Percentiles rank a stretch among this genome's conserved stretches.
phyloP scores from a whole-genome alignment of 2,329 filamentous ascomycete genomes.

The Beauveria varroae region DNA sequence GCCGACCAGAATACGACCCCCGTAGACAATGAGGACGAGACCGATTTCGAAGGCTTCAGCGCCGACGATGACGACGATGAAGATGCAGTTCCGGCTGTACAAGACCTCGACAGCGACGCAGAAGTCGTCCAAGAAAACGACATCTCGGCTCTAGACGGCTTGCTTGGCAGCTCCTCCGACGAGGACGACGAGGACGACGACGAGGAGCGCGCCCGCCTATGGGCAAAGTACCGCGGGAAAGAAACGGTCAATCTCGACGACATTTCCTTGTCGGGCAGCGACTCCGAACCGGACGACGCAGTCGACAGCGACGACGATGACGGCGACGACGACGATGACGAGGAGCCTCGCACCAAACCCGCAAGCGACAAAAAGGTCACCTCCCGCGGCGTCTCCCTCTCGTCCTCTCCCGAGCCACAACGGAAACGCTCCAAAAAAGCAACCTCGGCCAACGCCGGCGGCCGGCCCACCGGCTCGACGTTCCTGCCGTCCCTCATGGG shows the following conservation, averaged over 20 bases:
- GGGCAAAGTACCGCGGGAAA: conserved; percentile 23
- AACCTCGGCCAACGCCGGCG: conserved; percentile 14
- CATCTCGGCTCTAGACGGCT: conserved; percentile 35
- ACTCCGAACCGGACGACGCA: conserved; percentile 13
- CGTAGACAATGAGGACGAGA: conserved; percentile 23
- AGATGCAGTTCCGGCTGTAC: background rate
- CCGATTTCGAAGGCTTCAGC: conserved; percentile 31
- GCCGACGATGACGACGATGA: conserved; percentile 22
- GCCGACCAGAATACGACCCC: conserved; percentile 16
- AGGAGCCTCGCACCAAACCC: conserved; percentile 15
- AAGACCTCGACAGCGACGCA: conserved; percentile 19
- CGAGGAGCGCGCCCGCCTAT: conserved; percentile 25
- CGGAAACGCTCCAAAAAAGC: conserved; percentile 16
- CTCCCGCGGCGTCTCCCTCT: conserved; percentile 13
- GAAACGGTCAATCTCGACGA: conserved; percentile 32
- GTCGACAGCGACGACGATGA: conserved; percentile 20
- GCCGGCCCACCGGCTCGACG: conserved; percentile 37
- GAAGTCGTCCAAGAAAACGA: conserved; percentile 27
- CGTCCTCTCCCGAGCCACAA: conserved; percentile 23
- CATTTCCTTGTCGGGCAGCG: conserved; percentile 31
- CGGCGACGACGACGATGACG: conserved; percentile 19
- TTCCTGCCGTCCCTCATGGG: conserved; percentile 73
- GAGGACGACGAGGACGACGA: conserved; percentile 32
- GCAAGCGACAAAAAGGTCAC: conserved; percentile 11
- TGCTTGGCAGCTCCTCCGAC: conserved; percentile 35